Conservation (phyloP, 345 rosid genomes). For the Pistacia integerrima region DNA sequence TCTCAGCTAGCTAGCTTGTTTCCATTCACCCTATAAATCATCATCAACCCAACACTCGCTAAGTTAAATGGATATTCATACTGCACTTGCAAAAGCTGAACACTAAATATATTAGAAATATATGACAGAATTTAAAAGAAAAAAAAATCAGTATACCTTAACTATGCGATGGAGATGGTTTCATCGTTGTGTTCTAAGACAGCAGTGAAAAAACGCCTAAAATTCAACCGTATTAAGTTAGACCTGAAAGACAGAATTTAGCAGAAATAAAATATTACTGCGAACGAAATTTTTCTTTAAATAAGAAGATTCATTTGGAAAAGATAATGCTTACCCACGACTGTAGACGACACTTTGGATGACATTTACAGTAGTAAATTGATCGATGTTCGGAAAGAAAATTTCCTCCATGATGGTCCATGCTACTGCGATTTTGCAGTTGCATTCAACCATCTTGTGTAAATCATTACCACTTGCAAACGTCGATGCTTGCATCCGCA, state of each 20-base stretch:
- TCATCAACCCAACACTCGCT: neutral
- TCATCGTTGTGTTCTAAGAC: slow-evolving; percentile 26
- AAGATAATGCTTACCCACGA: slow-evolving; percentile 11
- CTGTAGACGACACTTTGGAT: slow-evolving; percentile 13
- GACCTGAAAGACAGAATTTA: slow-evolving; percentile 29
- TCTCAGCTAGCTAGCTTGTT: slow-evolving; percentile 28
- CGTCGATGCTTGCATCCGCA: neutral
- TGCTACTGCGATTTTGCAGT: slow-evolving; percentile 23
- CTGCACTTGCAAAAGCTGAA: no score
- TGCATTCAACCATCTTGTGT: neutral
- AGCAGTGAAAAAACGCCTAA: slow-evolving; percentile 27
- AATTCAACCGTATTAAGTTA: slow-evolving; percentile 22
- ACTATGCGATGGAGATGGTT: slow-evolving; percentile 23
- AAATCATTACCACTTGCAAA: neutral
- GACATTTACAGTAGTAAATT: slow-evolving; percentile 4
- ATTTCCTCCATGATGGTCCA: slow-evolving; percentile 17
- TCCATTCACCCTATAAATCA: slow-evolving; percentile 30
- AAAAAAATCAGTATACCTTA: slow-evolving; percentile 18
- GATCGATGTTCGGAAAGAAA: slow-evolving; percentile 4
- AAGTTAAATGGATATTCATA: neutral
- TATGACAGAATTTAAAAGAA: neutral
- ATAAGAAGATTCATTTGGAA: neutral
- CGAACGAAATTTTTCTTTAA: neutral
- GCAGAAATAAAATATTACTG: no score
- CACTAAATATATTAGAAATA: no score